Base-by-base conservation (phyloP, 495 filamentous ascomycete species). In the Massariosphaeria phaeospora region DNA sequence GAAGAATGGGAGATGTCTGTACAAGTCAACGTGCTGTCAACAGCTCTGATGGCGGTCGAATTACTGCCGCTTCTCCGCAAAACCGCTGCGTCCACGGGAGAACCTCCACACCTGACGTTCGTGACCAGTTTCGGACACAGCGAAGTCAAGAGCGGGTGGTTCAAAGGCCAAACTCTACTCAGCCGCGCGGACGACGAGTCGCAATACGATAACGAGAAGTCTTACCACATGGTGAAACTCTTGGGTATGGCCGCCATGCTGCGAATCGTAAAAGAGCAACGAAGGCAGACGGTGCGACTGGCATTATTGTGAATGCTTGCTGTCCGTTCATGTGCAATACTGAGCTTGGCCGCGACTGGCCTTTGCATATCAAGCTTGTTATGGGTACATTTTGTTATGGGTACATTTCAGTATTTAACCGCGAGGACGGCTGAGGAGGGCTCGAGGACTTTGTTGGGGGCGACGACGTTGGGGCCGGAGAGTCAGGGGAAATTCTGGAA, bases 21-120 rank as follows among this genome's bases (percentile, higher is more conserved):
- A 7, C 53, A 57, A 24, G 53, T 57, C 45, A 50, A 50, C 17
- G 26, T 42, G 11, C 53, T 57, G 2, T 26, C 18, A 2, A 57
- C 45, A 9, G 34, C 43, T 5, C 24, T 57, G 10, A 30, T 57
- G 33, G 53, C 45, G 6, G 17, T 51, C 13, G 12, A 20, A 11
- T 9, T 57, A 12, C 43, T 57, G 3, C 48, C 48, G 20, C 36
- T 52, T 3, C 48, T 52, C 24, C 34, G 36, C 11, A 52, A 42
- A 23, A 42, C 34, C 24, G 27, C 44, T 11, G 44, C 4, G 15
- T 10, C 23, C 4, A 31, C 9, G 25, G 8, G 8, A 12, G 25
- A 31, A 7, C 34, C 36, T 10, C 29, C 20, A 2, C 48, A 50
- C 12, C 9, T 52, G 3, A 52, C 48, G 6, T 41, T 52, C 21